Conservation (phyloP, 2,329 filamentous ascomycete genomes). For the Cryphonectria naterciae region DNA sequence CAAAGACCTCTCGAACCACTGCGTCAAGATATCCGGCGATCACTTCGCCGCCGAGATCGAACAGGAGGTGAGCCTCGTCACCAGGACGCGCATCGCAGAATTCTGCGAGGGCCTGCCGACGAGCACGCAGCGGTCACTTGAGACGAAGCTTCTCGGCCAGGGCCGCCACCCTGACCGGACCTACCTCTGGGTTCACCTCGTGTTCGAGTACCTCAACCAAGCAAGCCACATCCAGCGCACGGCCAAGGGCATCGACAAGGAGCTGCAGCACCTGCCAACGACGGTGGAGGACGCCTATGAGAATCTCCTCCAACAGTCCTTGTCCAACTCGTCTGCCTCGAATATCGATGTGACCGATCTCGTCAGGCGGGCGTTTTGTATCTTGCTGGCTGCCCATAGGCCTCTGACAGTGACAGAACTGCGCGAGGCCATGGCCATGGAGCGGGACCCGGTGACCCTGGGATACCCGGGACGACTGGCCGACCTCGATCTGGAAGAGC, state of each 20-base stretch:
- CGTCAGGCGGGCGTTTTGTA: constrained; percentile 3
- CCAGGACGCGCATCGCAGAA: background rate
- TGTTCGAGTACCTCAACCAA: constrained; percentile 3
- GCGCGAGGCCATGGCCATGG: background rate
- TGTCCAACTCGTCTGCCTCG: background rate
- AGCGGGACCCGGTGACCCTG: background rate
- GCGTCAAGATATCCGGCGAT: background rate
- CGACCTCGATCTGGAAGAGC: background rate
- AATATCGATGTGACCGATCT: background rate
- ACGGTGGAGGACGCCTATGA: background rate
- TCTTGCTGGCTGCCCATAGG: constrained; percentile 4
- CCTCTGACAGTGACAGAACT: background rate
- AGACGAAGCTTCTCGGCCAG: background rate
- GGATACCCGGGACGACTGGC: background rate
- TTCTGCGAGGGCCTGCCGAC: background rate
- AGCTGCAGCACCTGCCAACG: background rate
- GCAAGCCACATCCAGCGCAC: background rate
- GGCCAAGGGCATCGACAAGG: background rate
- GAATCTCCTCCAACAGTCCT: background rate
- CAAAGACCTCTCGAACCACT: background rate
- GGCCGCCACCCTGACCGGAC: background rate
- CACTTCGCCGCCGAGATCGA: background rate
- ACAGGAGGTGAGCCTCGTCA: background rate
- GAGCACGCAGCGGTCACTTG: background rate
- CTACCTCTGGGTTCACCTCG: constrained; percentile 3